Conservation (phyloP, 2,329 filamentous ascomycete species). For the Dothiorella sarmentorum region DNA sequence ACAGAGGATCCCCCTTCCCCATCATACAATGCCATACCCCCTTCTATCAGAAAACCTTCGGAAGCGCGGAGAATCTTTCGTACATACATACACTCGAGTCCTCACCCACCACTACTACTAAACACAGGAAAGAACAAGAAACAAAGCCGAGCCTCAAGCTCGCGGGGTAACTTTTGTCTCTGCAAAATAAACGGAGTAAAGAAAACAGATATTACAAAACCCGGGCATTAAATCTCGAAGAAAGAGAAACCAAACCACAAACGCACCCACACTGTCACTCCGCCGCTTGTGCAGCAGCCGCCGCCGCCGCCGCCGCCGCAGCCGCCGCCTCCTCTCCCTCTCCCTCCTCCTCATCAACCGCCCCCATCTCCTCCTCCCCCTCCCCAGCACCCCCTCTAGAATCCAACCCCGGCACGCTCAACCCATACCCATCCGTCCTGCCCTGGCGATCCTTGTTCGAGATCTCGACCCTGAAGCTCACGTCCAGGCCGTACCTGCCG, state of each 20-base stretch:
- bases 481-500: constrained; percentile 45
- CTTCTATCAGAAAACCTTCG: no score
- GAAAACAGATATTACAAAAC: neutral
- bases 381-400: neutral
- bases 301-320: no score
- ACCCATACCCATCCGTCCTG: constrained; percentile 49
- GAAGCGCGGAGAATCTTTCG: no score
- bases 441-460: constrained; percentile 42
- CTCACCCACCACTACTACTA: no score
- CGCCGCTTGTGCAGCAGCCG: no score
- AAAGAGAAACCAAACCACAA: neutral
- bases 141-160: neutral
- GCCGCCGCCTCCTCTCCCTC: no score
- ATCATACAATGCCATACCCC: no score
- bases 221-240: neutral
- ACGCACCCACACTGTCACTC: no score
- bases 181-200: neutral
- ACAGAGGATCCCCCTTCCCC: no score
- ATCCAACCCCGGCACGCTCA: constrained; percentile 46
- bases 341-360: no score
- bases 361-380: no score
- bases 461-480: constrained; percentile 49
- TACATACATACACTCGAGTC: no score
- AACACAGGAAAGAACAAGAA: neutral
- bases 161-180: neutral